Evolutionary conservation across 495 filamentous ascomycete genomes (phyloP).

Genomic region (Tuber calosporum): DNA sequence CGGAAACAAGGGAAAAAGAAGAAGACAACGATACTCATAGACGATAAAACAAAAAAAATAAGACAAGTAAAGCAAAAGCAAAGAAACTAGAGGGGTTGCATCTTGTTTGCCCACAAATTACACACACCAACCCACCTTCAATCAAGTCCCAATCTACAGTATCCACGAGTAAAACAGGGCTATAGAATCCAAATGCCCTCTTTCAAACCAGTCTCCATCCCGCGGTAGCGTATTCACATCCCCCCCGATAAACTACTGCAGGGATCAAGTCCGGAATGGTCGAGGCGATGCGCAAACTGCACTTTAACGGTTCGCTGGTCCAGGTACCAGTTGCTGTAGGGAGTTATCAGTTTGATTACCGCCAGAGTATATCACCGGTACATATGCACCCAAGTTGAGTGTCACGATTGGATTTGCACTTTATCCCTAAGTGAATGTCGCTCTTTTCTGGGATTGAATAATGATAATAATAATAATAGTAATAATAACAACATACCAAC

Average conservation of each 20-base stretch:
- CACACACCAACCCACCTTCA: background rate
- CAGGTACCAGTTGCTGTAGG: slow-evolving; percentile 1
- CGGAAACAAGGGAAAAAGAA: background rate
- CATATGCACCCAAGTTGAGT: background rate
- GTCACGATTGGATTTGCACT: background rate
- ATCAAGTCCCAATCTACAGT: background rate
- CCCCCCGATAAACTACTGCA: slow-evolving; percentile 2
- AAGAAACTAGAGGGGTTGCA: background rate
- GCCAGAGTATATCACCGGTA: background rate
- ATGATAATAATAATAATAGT: too few species aligned
- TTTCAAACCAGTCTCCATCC: background rate
- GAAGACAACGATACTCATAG: background rate
- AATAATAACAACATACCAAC: background rate
- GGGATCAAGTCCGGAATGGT: background rate
- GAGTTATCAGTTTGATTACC: too few species aligned
- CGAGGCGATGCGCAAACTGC: slow-evolving; percentile 5
- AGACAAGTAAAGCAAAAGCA: background rate
- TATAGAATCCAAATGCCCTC: background rate
- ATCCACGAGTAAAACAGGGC: background rate
- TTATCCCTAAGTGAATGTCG: background rate
- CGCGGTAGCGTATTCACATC: background rate
- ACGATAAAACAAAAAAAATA: background rate
- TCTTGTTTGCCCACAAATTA: background rate
- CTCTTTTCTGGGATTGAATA: background rate
- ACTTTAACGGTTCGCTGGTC: slow-evolving; percentile 3